Evolutionary conservation across 768 basidiomycete genomes (phyloP), one percentile per base, ranked within the genome.

Genomic region (Kockovaella imperatae): DNA sequence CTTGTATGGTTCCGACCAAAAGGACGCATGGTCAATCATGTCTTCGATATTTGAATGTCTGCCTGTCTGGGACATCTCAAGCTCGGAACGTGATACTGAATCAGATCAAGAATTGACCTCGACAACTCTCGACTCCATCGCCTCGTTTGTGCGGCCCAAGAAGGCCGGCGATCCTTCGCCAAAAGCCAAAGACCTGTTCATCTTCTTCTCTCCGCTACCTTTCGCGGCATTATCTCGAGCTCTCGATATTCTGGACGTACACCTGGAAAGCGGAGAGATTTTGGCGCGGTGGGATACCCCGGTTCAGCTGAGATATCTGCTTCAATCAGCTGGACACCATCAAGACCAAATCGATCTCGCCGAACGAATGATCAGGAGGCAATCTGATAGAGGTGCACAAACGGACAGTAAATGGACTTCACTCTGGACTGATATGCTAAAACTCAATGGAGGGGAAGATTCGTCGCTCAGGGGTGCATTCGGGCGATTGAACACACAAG

Each of bases 11-110:
- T 84, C 79, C 59, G 77, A 81, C 50, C 78, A 78, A 47, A 41
- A 52, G 28, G 75, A 80, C 49, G 77, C 82, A 56, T 93, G 87
- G 87, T 63, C 80, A 0, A 81, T 75, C 3, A 96, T 95, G 90
- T 87, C 84, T 56, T 75, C 76, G 26, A 86, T 99, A 42, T 96
- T 99, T 68, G 93, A 99, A 67, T 99, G 91, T 65, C 76, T 97
- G 26, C 93, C 93, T 0, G 93, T 83, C 3, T 95, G 91, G 87
- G 82, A 81, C 35, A 52, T 71, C 6, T 54, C 75, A 3, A 67
- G 54, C 2, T n/a, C n/a, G n/a, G 45, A 46, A 23, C 38, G 25
- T 18, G 78, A 76, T 44, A 32, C 47, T 4, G 79, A 82, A 39
- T 76, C 77, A 34, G 78, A 85, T 49, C 79, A 76, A 41, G 87